These are phyloP conservation scores for Corchorus olitorius DNA, from an alignment of 345 rosid genomes.

Conservation along the genomic window DNA sequence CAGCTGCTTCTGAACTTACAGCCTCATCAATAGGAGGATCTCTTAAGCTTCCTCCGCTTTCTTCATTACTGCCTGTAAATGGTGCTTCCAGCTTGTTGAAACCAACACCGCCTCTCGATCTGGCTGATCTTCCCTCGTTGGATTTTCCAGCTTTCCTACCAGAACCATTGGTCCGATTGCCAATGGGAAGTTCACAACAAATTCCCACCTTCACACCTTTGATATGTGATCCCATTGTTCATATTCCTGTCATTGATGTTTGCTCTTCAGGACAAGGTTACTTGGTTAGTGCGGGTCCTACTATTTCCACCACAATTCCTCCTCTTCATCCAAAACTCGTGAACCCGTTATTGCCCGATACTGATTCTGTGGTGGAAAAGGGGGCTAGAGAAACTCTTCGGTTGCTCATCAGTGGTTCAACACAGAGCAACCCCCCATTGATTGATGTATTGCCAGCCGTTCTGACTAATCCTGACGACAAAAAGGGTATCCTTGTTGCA, in stretches of 20 bases:
- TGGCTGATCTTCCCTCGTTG: slow-evolving; percentile 55
- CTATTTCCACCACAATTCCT: slow-evolving; percentile 60
- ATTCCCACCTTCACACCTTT: slow-evolving; percentile 79
- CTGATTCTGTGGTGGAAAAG: slow-evolving; percentile 69
- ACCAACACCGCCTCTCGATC: slow-evolving; percentile 52
- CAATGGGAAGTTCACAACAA: slow-evolving; percentile 58
- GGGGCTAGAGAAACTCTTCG: slow-evolving; percentile 95
- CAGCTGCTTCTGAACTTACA: slow-evolving; percentile 40
- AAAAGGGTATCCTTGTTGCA: slow-evolving; percentile 34
- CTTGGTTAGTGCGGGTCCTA: slow-evolving; percentile 83
- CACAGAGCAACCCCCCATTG: slow-evolving; percentile 49
- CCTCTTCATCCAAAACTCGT: slow-evolving; percentile 59
- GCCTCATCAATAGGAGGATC: slow-evolving; percentile 49
- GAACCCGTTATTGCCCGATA: slow-evolving; percentile 56
- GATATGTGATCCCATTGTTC: slow-evolving; percentile 94
- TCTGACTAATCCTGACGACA: slow-evolving; percentile 39
- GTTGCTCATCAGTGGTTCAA: slow-evolving; percentile 71
- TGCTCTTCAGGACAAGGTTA: slow-evolving; percentile 96
- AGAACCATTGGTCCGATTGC: slow-evolving; percentile 60
- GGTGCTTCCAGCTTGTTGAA: slow-evolving; percentile 51
- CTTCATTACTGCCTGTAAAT: slow-evolving; percentile 60
- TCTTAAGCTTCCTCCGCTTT: slow-evolving; percentile 63
- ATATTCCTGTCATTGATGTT: slow-evolving; percentile 82
- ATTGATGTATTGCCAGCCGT: slow-evolving; percentile 51
- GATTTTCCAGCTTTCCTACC: slow-evolving; percentile 58